Evolutionary conservation across 1,284 basidiomycete species (phyloP), one percentile per base, ranked within the genome.

Genomic region (Cryptococcus floricola): DNA sequence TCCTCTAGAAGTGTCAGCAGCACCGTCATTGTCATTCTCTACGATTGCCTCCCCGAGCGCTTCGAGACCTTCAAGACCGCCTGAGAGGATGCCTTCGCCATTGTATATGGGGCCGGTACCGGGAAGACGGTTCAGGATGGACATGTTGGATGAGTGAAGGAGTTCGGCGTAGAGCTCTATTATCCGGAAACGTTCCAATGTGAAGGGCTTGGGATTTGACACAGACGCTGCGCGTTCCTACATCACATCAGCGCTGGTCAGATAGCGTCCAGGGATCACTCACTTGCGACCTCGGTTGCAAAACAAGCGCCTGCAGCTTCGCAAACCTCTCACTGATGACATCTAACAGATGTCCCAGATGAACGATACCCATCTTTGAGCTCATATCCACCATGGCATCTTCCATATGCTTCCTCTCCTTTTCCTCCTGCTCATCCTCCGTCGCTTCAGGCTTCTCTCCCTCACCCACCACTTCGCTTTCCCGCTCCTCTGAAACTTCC

Each of bases 61-160:
- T 71, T 93, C 90, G 52, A 95, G 79, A 14, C 87, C 85, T 10
- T 85, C 80, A 1, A 94, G 76, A 3, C 91, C 91, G 34, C 90
- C 91, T 64, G 87, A 84, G 39, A 96, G 74, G 27, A 87, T 84
- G 19, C 91, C 92, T 54, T 89, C 83, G 0, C 80, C 76, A 64
- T 90, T 86, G 70, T 95, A 95, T n/a, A 86, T 79, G 31, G 85
- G 81, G 43, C 85, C 82, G 58, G 81, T 85, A 51, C 87, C 85
- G 0, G 83, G 70, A 0, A 82, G 74, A 4, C 96, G 89, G 71
- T 98, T 98, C 39, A 98, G 81, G 14, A 98, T 83, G 1, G 89
- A 87, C 95, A 99, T 98, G 71, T 98, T 98, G 14, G 95, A 98
- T 74, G 92, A 96, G 72, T 99, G 96, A 14, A 98, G 79, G 14